Conservation (phyloP, 345 rosid genomes). For the Populus alba region DNA sequence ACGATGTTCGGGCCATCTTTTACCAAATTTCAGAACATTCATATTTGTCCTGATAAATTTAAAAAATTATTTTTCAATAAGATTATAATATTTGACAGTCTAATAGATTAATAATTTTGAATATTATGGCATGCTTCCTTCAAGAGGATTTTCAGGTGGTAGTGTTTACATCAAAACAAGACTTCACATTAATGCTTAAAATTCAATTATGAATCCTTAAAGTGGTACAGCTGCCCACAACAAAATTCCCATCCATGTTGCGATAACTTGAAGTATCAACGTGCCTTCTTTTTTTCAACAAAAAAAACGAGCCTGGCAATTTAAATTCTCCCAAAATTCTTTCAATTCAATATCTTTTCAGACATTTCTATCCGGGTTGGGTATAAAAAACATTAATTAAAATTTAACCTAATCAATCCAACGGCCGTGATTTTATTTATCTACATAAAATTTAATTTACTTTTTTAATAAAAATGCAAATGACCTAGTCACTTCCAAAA, state of each 20-base stretch:
- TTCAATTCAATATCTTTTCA: no score
- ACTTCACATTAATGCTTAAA: not conserved
- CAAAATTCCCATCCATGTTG: not conserved
- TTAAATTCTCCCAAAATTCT: no score
- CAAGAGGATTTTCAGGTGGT: not conserved
- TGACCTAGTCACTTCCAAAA: no score
- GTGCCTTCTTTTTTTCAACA: no score
- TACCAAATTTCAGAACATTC: not conserved
- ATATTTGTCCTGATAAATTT: not conserved
- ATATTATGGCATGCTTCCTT: not conserved
- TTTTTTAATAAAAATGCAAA: no score
- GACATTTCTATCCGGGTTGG: no score
- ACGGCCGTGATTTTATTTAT: no score
- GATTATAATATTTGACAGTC: not conserved
- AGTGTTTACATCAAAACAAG: not conserved
- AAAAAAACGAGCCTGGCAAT: no score
- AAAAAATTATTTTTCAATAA: not conserved
- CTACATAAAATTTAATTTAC: no score
- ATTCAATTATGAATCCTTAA: not conserved
- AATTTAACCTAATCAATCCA: no score
- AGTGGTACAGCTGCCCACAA: not conserved
- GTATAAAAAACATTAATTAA: no score
- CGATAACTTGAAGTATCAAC: not conserved
- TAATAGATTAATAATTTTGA: not conserved
- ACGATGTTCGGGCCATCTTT: not conserved